Conservation (phyloP, 164 flowering plant species). For the Umbellularia californica region DNA sequence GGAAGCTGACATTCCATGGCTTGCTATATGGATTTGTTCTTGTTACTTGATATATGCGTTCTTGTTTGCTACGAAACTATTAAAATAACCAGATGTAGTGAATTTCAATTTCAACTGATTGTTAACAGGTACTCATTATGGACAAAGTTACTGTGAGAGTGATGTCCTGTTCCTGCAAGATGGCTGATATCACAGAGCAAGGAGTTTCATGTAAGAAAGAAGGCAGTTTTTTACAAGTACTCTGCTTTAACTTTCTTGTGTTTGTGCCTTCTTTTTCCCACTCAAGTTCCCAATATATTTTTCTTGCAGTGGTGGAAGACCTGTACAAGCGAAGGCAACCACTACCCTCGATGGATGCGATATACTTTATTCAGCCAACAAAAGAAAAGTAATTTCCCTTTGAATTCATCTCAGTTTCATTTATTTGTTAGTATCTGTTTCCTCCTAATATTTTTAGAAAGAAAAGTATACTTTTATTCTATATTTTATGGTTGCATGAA, state of each 20-base stretch:
- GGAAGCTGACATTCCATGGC: too few species aligned
- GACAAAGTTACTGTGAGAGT: constrained; percentile 91
- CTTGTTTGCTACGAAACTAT: neutral
- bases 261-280: neutral
- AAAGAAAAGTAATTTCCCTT: constrained; percentile 65
- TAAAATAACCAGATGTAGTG: neutral
- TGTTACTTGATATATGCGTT: neutral
- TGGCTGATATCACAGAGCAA: constrained; percentile 95
- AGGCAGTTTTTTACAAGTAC: constrained; percentile 2
- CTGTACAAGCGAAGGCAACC: constrained; percentile 91
- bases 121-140: constrained; percentile 87
- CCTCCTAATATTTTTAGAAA: too few species aligned
- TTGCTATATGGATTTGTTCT: too few species aligned
- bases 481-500: too few species aligned
- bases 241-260: neutral
- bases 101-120: constrained; percentile 5
- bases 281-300: neutral
- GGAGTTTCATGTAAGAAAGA: constrained; percentile 86
- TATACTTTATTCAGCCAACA: constrained; percentile 92
- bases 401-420: too few species aligned
- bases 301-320: constrained; percentile 95
- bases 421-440: too few species aligned
- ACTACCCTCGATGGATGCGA: constrained; percentile 91
- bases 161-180: constrained; percentile 92
- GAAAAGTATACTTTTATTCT: too few species aligned